Base-by-base conservation (phyloP, 2,329 filamentous ascomycete genomes). In the Ascochyta pisi region DNA sequence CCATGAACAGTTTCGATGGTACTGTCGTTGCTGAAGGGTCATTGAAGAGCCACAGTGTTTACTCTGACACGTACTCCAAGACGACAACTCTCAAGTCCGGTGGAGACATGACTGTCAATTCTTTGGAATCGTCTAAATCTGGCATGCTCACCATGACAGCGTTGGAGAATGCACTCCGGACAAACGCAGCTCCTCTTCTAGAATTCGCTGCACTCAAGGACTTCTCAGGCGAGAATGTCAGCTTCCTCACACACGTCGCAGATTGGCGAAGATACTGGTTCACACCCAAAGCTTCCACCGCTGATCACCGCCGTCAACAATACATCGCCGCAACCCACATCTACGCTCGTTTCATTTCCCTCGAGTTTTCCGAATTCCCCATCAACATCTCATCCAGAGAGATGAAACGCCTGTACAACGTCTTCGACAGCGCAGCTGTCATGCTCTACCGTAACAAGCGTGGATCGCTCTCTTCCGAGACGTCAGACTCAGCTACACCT, bases 241-340 rank as follows among this genome's bases (percentile, higher is more conserved):
- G 70, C 58, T 75, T 75, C 47, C 65, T 75, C 5, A 73, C 66
- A 2, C 64, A 72, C 23, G 54, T 74, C 39, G 61, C 64, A 15
- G 65, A 72, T n/a, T 75, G 73, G 73, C 68, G 65, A 46, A 58
- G 62, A n/a, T 58, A 60, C 44, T 75, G 73, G 73, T 62, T 69
- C 38, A 52, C 61, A 15, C 55, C 65, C 7, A 64, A 64, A 33
- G 27, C 55, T 0, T 63, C 64, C 12, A 67, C 55, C 0, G 50
- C 61, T 8, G 63, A 69, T 9, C 67, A 73, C 39, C 66, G 57
- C 6, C 66, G 61, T 39, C 53, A 58, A 26, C 69, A 73, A 41
- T 74, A 72, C 50, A 52, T 71, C 6, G 60, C 63, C 13, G 71
- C 71, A 8, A 62, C 66, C 15, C 68, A 66, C 40, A 70, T 75